Evolutionary conservation across 805 yeast genomes (phyloP), one percentile per base, ranked within the genome.

Genomic region (Candida oleophila): DNA sequence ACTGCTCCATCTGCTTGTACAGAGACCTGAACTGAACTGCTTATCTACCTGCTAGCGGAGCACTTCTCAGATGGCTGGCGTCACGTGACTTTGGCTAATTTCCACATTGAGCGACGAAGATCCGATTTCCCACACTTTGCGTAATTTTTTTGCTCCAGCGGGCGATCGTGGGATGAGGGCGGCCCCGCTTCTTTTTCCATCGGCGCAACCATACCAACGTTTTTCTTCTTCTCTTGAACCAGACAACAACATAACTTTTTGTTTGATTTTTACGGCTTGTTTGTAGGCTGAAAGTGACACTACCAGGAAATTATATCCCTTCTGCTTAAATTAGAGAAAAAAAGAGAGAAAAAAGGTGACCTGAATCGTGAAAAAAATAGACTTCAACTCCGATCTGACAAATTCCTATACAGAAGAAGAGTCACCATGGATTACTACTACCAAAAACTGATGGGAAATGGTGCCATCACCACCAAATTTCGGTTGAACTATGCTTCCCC

Each of bases 381-480:
- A 34, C 14, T 15, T 34, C 7, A 14, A 5, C 8, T 34, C 8
- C 12, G 33, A 28, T 11, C 33, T 28, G 33, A 28, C 12, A 28
- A 28, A 28, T 9, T 28, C 9, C 12, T 28, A 14, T n/a, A 14
- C 37, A 34, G n/a, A 34, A 25, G 30, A 8, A n/a, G 14, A 34
- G 16, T 21, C 36, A 20, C 40, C 41, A 68, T 69, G 74, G 71
- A 68, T 49, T 59, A 60, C 43, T 68, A 62, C 55, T 68, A 69
- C 51, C 56, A 64, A 21, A 68, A 63, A 46, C 66, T 57, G 61
- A 59, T 68, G 68, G 71, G 71, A 7, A 67, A 68, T 50, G 74
- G 74, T 15, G 58, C 73, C 15, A 57, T 66, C 42, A 56, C 74
- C 32, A 60, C 66, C 51, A 69, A 68, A 51, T 69, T 69, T 56